Evolutionary conservation across 768 basidiomycete species (phyloP), one percentile per base, ranked within the genome.

Genomic region (Naganishia onofrii): DNA sequence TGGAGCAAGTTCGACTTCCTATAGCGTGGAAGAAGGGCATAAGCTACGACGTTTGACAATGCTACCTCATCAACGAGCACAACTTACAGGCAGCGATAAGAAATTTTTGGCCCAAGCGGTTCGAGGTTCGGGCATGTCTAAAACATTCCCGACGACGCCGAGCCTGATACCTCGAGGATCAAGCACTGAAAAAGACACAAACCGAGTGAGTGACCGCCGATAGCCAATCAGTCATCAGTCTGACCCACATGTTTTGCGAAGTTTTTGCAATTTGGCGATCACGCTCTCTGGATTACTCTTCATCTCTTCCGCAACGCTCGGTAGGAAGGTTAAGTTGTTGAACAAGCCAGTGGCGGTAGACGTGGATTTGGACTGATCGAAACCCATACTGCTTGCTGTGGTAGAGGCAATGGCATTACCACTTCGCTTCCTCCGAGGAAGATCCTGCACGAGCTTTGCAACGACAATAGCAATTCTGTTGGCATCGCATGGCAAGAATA

Each of bases 381-480:
- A 90, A 29, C 92, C 76, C 31, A 91, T 76, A 70, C 88, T 85
- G 21, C 85, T 82, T 82, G 86, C 88, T 34, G 92, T 82, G 9
- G 92, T 89, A 12, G 85, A 84, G 55, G 93, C 83, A 13, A 98
- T 90, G 32, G 86, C 89, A 76, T 83, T 87, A 15, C 93, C 95
- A 77, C 92, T 89, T 46, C 96, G 87, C 84, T 97, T 98, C 75
- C 91, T 83, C 77, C 93, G 89, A 2, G 96, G 95, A 36, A 99
- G 84, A 23, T 88, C 88, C 79, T 97, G 95, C 53, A 90, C 88
- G 28, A 92, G 86, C 81, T 96, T 97, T 19, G 93, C 92, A 55
- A 91, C 84, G 31, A 87, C 88, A 60, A 98, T 87, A 75, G 89
- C 87, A 38, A 99, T 82, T 60, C 94, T 95, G 73, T 21, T 13